Percentiles rank a stretch among this genome's conserved stretches.
These are phyloP conservation scores for Pythium insidiosum DNA, from an alignment of 352 stramenopile species.

Conservation along the genomic window DNA sequence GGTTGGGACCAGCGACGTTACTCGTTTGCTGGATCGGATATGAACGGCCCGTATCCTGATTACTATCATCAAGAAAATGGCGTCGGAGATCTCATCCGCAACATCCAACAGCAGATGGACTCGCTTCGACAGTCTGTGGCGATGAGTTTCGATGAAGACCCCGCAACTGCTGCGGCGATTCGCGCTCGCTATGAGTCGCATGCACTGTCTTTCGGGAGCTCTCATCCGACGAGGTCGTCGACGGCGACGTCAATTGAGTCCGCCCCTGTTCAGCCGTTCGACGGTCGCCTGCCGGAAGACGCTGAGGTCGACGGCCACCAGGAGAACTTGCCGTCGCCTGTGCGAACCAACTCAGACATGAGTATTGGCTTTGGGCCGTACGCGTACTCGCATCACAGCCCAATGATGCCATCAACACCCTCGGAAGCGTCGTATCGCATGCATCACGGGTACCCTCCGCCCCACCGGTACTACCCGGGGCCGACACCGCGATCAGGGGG, in stretches of 20 bases:
- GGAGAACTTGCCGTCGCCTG: slow-evolving; percentile 12
- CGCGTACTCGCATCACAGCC: slow-evolving; percentile 8
- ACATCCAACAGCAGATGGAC: slow-evolving; percentile 80
- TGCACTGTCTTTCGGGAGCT: slow-evolving; percentile 57
- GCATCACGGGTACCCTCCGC: slow-evolving; percentile 6
- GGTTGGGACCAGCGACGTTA: slow-evolving; percentile 10
- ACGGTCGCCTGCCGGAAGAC: slow-evolving; percentile 24
- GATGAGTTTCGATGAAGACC: slow-evolving; percentile 38
- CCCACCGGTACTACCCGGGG: slow-evolving; percentile 7
- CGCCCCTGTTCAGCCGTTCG: slow-evolving; percentile 21
- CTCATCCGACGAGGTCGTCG: slow-evolving; percentile 53
- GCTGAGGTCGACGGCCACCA: slow-evolving; percentile 7
- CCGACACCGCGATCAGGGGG: not conserved
- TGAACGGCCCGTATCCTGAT: slow-evolving; percentile 6
- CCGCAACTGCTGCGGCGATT: slow-evolving; percentile 13
- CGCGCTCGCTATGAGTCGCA: slow-evolving; percentile 40
- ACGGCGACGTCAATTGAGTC: slow-evolving; percentile 54
- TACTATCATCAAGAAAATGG: slow-evolving; percentile 7
- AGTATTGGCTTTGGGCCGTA: slow-evolving; percentile 4
- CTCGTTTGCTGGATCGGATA: slow-evolving; percentile 17
- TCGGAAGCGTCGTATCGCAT: slow-evolving; percentile 16
- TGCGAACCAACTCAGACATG: slow-evolving; percentile 17
- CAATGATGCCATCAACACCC: slow-evolving; percentile 14
- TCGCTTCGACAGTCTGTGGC: slow-evolving; percentile 65
- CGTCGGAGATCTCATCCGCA: slow-evolving; percentile 71